phyloP scores from a whole-genome alignment of 257 asterid genomes.

The Plectranthus barbatus region DNA sequence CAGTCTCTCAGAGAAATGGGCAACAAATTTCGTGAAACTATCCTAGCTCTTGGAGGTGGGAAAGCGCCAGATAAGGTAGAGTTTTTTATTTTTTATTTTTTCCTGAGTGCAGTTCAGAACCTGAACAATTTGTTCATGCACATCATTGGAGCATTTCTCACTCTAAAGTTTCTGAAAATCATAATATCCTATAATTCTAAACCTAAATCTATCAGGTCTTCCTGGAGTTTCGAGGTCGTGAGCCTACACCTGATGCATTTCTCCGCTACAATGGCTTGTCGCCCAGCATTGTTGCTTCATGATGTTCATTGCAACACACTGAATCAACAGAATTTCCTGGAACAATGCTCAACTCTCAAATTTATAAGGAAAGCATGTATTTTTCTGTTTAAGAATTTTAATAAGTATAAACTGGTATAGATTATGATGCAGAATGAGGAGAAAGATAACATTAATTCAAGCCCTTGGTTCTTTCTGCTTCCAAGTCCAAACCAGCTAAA shows the following conservation, averaged over 20 bases:
- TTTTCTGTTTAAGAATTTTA: too few species aligned
- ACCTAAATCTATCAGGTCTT: conserved; percentile 22
- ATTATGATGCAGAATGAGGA: not conserved
- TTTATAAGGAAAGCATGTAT: not conserved
- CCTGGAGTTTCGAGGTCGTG: conserved; percentile 39
- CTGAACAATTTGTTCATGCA: not conserved
- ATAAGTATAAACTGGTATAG: not conserved
- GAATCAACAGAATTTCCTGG: too few species aligned
- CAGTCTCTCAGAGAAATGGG: conserved; percentile 39
- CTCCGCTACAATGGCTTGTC: conserved; percentile 43
- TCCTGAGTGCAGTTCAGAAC: not conserved
- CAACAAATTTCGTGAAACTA: conserved; percentile 36
- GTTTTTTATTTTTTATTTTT: too few species aligned
- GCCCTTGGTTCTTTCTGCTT: not conserved
- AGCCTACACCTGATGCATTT: conserved; percentile 45
- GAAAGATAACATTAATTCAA: too few species aligned
- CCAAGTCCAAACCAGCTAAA: not conserved
- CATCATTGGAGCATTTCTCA: not conserved
- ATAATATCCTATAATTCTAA: not conserved
- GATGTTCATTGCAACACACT: too few species aligned
- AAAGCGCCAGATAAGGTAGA: conserved; percentile 45
- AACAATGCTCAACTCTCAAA: too few species aligned
- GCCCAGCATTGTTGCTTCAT: conserved; percentile 15
- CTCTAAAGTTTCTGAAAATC: not conserved
- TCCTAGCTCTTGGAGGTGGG: conserved; percentile 53